Conservation (phyloP, 805 yeast species). For the Sporopachydermia lactativora region DNA sequence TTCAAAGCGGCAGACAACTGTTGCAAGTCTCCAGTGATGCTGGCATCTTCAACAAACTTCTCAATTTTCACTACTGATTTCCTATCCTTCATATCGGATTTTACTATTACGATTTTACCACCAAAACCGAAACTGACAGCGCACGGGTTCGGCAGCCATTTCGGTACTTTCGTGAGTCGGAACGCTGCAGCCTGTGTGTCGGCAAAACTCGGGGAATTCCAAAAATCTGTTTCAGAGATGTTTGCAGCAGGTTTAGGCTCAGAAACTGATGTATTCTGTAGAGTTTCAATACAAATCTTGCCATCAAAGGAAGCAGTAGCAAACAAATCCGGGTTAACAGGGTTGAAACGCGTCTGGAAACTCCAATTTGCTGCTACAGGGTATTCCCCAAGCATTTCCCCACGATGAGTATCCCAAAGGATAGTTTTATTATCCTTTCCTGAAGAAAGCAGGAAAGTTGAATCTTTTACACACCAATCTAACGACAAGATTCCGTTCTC, state of each 20-base stretch:
- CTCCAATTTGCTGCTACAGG: slow-evolving; percentile 93
- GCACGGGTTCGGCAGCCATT: slow-evolving; percentile 68
- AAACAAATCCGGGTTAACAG: slow-evolving; percentile 75
- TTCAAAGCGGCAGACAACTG: slow-evolving; percentile 43
- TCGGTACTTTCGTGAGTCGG: slow-evolving; percentile 68
- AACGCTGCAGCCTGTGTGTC: slow-evolving; percentile 50
- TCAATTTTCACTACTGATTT: slow-evolving; percentile 28
- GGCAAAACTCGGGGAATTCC: slow-evolving; percentile 39
- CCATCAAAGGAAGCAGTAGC: slow-evolving; percentile 85
- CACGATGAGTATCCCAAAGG: slow-evolving; percentile 81
- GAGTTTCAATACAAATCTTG: slow-evolving; percentile 62
- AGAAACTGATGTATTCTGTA: slow-evolving; percentile 55
- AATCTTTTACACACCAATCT: slow-evolving; percentile 88
- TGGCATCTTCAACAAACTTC: slow-evolving; percentile 25
- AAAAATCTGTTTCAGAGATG: slow-evolving; percentile 59
- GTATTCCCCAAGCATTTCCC: slow-evolving; percentile 65
- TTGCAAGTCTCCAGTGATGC: slow-evolving; percentile 18
- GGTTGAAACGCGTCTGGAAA: slow-evolving; percentile 80
- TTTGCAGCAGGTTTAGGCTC: slow-evolving; percentile 16
- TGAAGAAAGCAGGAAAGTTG: slow-evolving; percentile 65
- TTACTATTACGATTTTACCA: slow-evolving; percentile 60
- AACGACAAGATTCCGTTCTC: slow-evolving; percentile 76
- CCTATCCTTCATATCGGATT: slow-evolving; percentile 27
- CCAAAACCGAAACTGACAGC: slow-evolving; percentile 87
- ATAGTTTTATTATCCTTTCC: slow-evolving; percentile 83